Conservation (phyloP, 2,329 filamentous ascomycete genomes). For the Aspergillus transmontanensis region DNA sequence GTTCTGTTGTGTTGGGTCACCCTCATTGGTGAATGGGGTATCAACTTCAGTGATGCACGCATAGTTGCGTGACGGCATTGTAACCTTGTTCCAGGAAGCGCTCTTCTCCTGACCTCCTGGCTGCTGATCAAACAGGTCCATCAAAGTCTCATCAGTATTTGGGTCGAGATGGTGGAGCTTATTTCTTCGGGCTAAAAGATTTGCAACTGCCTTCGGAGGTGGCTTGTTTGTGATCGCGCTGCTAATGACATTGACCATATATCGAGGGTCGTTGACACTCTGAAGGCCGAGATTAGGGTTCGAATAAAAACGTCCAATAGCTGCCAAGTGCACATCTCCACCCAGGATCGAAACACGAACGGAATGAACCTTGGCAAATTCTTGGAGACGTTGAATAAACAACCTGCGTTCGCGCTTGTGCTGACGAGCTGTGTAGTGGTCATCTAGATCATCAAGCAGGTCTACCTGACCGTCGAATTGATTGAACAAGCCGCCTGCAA, state of each 20-base stretch:
- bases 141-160: conserved; percentile 65
- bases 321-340: conserved; percentile 66
- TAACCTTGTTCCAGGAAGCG: conserved; percentile 74
- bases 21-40: conserved; percentile 27
- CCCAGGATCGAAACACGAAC: conserved; percentile 64
- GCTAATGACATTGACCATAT: conserved; percentile 66
- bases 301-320: conserved; percentile 66
- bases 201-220: conserved; percentile 66
- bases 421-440: conserved; percentile 82
- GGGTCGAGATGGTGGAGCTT: conserved; percentile 67
- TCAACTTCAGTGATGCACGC: conserved; percentile 62
- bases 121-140: conserved; percentile 64
- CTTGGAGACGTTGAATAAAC: conserved; percentile 67
- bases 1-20: conserved; percentile 17
- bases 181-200: conserved; percentile 63
- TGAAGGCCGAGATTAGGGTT: conserved; percentile 60
- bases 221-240: conserved; percentile 70
- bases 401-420: conserved; percentile 86
- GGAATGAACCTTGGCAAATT: conserved; percentile 56
- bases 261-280: conserved; percentile 61
- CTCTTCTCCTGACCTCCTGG: conserved; percentile 64
- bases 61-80: conserved; percentile 73
- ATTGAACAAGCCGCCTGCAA: conserved; percentile 87
- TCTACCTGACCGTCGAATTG: conserved; percentile 80
- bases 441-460: conserved; percentile 66